Base-by-base conservation (phyloP, 495 filamentous ascomycete genomes). In the Aspergillus coremiiformis region DNA sequence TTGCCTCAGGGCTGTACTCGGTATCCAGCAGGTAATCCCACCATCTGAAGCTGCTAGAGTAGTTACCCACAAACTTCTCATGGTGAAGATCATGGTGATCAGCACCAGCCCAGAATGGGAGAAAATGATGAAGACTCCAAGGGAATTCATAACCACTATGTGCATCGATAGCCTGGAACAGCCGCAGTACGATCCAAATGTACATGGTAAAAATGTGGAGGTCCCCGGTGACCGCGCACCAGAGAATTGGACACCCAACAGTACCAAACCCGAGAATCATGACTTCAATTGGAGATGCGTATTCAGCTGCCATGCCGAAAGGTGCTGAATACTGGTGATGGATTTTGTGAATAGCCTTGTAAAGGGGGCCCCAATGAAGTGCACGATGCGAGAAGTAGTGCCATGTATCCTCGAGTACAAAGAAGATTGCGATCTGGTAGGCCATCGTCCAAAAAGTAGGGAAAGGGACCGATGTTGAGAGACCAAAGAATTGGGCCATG, bases 61-160 rank as follows among this genome's bases (percentile, higher is more conserved):
- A 98, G 74, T 98, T 98, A 48, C 93, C 93, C 59, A 97, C 88
- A 77, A 98, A 98, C 54, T 85, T 82, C 76, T 98, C 93, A 70
- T 98, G 93, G 70, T 98, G 93, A 23, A 88, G 74, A 65, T 98
- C 93, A 70, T 98, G 93, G 73, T 96, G 91, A 53, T 95, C 84
- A 29, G 93, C 93, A 57, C 93, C 93, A 52, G 92, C 93, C 94
- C 94, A 98, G 80, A 97, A 95, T 12, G 93, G 93, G 15, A 98
- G 71, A 75, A 97, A 87, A 68, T 95, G 89, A 67, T 93, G 90
- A 63, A 98, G 74, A 64, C 85, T 90, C 87, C 88, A 97, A 49
- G 93, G 93, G 71, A 98, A 97, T 63, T 98, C 93, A 68, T 97
- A 98, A 53, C 93, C 93, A 53, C 83, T 87, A 75, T 98, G 93